These are phyloP conservation scores for Coix lacrymajobi DNA, from an alignment of 176 grass and related monocot species.

Conservation along the genomic window DNA sequence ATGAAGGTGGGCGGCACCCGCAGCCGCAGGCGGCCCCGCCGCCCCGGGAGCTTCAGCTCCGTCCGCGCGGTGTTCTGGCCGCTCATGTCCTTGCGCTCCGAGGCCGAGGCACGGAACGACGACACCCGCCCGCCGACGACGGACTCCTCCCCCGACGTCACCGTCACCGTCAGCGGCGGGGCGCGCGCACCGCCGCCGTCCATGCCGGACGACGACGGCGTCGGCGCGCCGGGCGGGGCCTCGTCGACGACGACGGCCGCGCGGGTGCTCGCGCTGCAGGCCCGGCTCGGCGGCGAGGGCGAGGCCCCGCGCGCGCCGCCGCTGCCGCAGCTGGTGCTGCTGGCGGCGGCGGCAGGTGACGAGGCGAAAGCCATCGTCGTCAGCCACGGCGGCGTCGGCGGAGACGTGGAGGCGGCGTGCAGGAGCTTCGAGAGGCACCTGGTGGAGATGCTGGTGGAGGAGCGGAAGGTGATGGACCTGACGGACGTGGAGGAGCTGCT, in stretches of 20 bases:
- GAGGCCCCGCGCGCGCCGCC: neutral
- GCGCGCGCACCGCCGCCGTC: constrained; percentile 21
- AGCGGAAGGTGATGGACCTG: constrained; percentile 74
- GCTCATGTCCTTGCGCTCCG: constrained; percentile 63
- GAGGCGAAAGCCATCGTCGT: neutral
- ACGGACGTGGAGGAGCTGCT: constrained; percentile 84
- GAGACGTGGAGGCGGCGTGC: constrained; percentile 56
- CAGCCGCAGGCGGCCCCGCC: neutral
- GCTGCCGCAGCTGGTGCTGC: neutral
- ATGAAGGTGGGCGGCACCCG: constrained; percentile 12
- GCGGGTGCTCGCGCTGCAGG: constrained; percentile 12
- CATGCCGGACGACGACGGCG: neutral
- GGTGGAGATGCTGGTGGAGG: constrained; percentile 82
- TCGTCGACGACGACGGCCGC: neutral
- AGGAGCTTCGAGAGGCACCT: constrained; percentile 69
- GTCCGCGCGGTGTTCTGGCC: constrained; percentile 77
- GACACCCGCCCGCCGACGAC: neutral
- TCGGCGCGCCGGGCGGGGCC: neutral
- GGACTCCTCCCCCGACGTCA: neutral
- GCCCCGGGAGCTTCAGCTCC: constrained; percentile 52
- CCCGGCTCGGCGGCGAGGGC: constrained; percentile 1
- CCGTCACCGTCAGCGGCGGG: neutral
- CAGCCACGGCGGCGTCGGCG: neutral
- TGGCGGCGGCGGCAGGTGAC: neutral
- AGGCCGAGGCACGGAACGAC: constrained; percentile 23